phyloP scores from a whole-genome alignment of 495 filamentous ascomycete species.

The Trichoderma orchidacearum region DNA sequence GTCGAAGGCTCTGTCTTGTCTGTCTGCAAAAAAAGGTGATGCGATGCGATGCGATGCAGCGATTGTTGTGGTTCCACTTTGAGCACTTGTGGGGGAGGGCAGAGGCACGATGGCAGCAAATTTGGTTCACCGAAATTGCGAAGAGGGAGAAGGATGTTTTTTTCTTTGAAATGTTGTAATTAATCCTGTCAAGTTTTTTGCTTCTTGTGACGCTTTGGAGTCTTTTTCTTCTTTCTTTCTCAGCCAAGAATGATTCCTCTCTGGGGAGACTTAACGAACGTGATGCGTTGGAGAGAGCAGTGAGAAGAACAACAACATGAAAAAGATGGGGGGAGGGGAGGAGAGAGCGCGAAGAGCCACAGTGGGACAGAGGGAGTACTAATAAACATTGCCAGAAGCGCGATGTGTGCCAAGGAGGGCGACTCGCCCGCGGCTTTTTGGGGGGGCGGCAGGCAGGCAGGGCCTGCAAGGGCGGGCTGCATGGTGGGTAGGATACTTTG shows the following conservation, averaged over 20 bases:
- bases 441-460: neutral
- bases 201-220: neutral
- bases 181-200: too few species aligned
- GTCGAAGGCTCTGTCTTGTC: too few species aligned
- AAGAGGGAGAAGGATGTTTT: conserved; percentile 3
- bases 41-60: neutral
- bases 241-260: too few species aligned
- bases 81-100: conserved; percentile 3
- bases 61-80: conserved; percentile 9
- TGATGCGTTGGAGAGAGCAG: neutral
- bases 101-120: conserved; percentile 4
- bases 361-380: neutral
- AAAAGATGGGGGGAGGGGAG: neutral
- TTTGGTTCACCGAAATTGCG: conserved; percentile 6
- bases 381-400: neutral
- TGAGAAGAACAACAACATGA: conserved; percentile 3
- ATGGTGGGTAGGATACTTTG: neutral
- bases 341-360: neutral
- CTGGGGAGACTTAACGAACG: neutral
- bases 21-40: neutral
- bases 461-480: neutral
- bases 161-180: too few species aligned
- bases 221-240: neutral
- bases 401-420: neutral
- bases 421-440: too few species aligned